Evolutionary conservation across 371 early-diverging fungal genomes (phyloP), one percentile per base, ranked within the genome.

Genomic region (Mycotypha africana): DNA sequence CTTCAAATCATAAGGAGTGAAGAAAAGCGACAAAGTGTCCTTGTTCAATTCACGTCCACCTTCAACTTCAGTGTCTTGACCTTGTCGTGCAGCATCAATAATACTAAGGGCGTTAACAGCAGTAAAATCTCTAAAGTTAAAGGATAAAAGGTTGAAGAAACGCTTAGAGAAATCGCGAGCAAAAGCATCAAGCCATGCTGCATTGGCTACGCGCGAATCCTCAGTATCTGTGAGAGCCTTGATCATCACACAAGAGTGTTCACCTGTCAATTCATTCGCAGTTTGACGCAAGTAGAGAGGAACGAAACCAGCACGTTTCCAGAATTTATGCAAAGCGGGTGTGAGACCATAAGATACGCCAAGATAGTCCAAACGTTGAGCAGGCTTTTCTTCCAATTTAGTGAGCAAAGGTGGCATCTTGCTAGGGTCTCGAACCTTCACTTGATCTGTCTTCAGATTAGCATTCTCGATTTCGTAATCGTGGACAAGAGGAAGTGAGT

Each of bases 321-420:
- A 99, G 74, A 99, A 99, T 68, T 89, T 89, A 71, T 93, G 88
- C 24, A 99, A 81, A 23, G 66, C 53, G 11, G 83, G 76, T 2
- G 97, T 98, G 45, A 99, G 60, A 11, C 99, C 99, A 66, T 86
- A 99, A 15, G 95, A 93, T 3, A 97, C 97, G 56, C 99, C 99
- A 16, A 99, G 74, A 81, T 96, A 99, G 58, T 95, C 91, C 37
- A 98, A 73, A 38, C 78, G 76, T 32, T 80, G 84, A 6, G 86
- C 81, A 39, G 73, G 81, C 44, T 88, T 88, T 56, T 94, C 93
- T 7, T 82, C 70, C 42, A 91, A 76, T 47, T 82, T 84, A 40
- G 90, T 72, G 45, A 95, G 76, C 38, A 95, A 78, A 41, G 96
- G 91, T 21, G 93, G 93, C 92, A 96, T 88, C 60, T 80, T 77